These are phyloP conservation scores for Ceratocystis cubensis DNA, from an alignment of 2,329 filamentous ascomycete genomes.

Conservation along the genomic window DNA sequence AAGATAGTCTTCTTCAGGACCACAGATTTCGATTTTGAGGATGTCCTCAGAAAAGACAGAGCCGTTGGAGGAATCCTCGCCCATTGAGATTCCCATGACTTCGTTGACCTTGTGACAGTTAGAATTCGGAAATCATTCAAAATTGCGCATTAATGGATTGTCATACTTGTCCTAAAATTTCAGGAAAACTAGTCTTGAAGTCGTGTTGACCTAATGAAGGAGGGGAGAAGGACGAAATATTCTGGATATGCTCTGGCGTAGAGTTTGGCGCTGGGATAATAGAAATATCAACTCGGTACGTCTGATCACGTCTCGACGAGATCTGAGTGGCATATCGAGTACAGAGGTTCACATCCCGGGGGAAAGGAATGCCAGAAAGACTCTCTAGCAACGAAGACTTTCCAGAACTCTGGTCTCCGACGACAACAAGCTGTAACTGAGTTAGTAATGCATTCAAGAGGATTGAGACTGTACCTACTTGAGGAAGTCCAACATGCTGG, in stretches of 20 bases:
- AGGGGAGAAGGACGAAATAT: neutral
- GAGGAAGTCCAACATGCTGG: conserved; percentile 30
- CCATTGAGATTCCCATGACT: conserved; percentile 17
- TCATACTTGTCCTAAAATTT: conserved; percentile 28
- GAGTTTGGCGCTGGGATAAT: conserved; percentile 31
- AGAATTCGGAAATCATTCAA: neutral
- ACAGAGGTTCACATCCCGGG: conserved; percentile 23
- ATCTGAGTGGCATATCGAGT: conserved; percentile 25
- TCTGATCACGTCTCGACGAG: conserved; percentile 21
- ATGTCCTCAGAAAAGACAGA: conserved; percentile 24
- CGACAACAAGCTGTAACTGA: conserved; percentile 23
- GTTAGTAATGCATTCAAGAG: neutral
- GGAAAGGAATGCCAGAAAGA: conserved; percentile 24
- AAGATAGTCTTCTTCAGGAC: conserved; percentile 27
- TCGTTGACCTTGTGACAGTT: conserved; percentile 8
- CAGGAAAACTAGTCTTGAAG: conserved; percentile 29
- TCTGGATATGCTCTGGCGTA: conserved; percentile 18
- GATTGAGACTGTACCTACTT: conserved; percentile 37
- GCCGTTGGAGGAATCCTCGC: conserved; percentile 20
- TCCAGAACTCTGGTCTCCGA: conserved; percentile 24
- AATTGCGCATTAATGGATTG: neutral
- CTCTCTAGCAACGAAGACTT: conserved; percentile 25
- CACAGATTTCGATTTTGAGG: conserved; percentile 24
- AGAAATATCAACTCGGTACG: conserved; percentile 29
- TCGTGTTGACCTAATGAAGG: neutral